Base-by-base conservation (phyloP, 495 filamentous ascomycete species). In the Trichoderma parareesei region DNA sequence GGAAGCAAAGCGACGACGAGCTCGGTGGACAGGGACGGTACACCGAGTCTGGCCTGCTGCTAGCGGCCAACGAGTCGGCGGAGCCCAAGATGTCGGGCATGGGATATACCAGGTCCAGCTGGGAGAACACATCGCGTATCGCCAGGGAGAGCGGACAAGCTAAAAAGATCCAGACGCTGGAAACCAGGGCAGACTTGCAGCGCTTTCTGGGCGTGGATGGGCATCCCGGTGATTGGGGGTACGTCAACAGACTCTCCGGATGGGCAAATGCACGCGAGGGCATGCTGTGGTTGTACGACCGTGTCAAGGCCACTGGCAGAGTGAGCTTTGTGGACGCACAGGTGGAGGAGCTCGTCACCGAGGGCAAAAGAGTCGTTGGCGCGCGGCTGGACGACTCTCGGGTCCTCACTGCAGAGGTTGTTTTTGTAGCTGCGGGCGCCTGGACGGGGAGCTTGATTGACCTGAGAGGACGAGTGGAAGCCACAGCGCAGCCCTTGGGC, bases 261-360 rank as follows among this genome's bases (percentile, higher is more conserved):
- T 97, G 93, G 93, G 90, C 85, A 6, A 84, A 98, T 70, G 92
- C 93, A 0, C 89, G 87, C 55, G 85, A 79, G 0, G 82, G 83
- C 10, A 92, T 97, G 81, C 71, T 72, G 14, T 90, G 81, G 74
- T 74, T 90, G 35, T 77, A 84, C 18, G 61, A 68, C 13, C 67
- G 75, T 57, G 82, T 86, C 46, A 82, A 85, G 61, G 70, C 74
- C 27, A 85, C 81, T 18, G 81, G 78, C 4, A 82, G 87, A 38
- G 86, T 96, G 5, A 70, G 63, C 8, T 91, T 93, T 70, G 69
- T 82, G 44, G 82, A 78, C 16, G 90, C 80, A 4, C 83, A 86
- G 38, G 91, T 88, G 5, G 71, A 75, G 65, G 73, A 79, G 1
- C 77, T 95, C 6, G 63, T 87, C 16, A 81, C 75, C 61, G 61